Evolutionary conservation across 768 basidiomycete species (phyloP), one percentile per base, ranked within the genome.

Genomic region (Rhodotorula diobovata): DNA sequence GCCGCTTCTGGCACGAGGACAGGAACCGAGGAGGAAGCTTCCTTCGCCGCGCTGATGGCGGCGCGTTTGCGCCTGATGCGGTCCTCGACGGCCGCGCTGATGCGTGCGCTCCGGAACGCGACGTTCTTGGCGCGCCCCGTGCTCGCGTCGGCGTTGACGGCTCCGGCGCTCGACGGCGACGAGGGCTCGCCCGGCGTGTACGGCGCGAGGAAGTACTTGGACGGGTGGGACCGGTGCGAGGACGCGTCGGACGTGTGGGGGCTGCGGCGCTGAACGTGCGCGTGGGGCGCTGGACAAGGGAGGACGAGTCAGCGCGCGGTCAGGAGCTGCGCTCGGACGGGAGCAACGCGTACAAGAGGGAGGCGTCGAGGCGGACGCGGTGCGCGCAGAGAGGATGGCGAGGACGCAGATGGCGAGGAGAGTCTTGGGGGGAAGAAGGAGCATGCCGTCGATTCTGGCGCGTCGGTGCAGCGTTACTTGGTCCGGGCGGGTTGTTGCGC

Each of bases 321-420:
- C 3, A n/a, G 51, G 1, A 11, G 21, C 23, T 25, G 45, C 14
- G 8, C 28, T 2, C 4, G 14, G 28, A 30, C 23, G 50, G n/a
- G 50, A 28, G 50, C 25, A 15, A 28, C n/a, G 28, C 51, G n/a
- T 2, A 30, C 51, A 30, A 14, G 51, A n/a, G 14, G 28, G 28
- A n/a, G 14, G n/a, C 28, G n/a, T 30, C 56, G 56, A 35, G 20
- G 56, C 56, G 23, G 10, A 21, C 6, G 39, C 37, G 11, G 37
- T 9, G 37, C 23, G 25, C 18, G 37, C 41, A 14, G 58, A 59
- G 39, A 59, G 58, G 39, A 59, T 32, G 41, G 58, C 58, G 39
- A 59, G 58, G 58, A 59, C 39, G 41, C 39, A 43, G 41, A 59
- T 16, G 28, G 41, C 58, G 39, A 59, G 37, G 41, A 59, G 58